A percentile compares a stretch with the other conserved stretches of the same genome.
These are phyloP conservation scores for Takakia lepidozioides DNA, from an alignment of 225 moss, liverwort and hornwort genomes.

Conservation along the genomic window DNA sequence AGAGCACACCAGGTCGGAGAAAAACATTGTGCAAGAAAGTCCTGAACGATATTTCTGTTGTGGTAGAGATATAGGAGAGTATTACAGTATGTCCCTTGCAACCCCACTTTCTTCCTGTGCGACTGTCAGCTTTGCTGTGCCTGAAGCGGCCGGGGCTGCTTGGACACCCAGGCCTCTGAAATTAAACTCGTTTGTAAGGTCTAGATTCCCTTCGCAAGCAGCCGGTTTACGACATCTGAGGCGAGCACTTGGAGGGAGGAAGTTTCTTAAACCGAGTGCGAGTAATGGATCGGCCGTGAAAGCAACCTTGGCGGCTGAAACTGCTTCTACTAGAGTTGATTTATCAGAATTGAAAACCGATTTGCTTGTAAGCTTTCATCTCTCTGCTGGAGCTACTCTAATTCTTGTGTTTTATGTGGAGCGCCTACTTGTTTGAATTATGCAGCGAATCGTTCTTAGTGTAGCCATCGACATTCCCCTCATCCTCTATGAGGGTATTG, in stretches of 20 bases:
- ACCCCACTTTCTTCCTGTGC: not conserved
- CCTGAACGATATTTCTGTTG: too few species aligned
- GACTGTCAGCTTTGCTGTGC: not conserved
- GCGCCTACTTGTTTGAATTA: not conserved
- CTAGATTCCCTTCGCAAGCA: too few species aligned
- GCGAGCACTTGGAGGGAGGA: not conserved
- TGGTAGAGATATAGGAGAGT: too few species aligned
- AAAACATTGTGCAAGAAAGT: too few species aligned
- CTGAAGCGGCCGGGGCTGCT: not conserved
- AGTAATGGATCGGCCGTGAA: constrained; percentile 4
- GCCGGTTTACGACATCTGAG: not conserved
- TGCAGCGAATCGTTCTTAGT: not conserved
- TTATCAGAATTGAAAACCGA: constrained; percentile 30
- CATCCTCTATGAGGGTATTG: too few species aligned
- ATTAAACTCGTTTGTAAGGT: constrained; percentile 3
- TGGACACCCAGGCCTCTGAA: not conserved
- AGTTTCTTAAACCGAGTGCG: not conserved
- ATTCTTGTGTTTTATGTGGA: not conserved
- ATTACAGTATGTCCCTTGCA: constrained; percentile 1
- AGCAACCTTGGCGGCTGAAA: constrained; percentile 33
- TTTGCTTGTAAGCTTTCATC: constrained; percentile 32
- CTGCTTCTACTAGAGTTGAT: constrained; percentile 25
- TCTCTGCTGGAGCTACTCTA: too few species aligned
- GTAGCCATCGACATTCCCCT: too few species aligned
- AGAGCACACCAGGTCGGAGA: too few species aligned